Percentiles rank a stretch among this genome's conserved stretches.
phyloP scores from a whole-genome alignment of 768 basidiomycete genomes.

The Russula sp. region DNA sequence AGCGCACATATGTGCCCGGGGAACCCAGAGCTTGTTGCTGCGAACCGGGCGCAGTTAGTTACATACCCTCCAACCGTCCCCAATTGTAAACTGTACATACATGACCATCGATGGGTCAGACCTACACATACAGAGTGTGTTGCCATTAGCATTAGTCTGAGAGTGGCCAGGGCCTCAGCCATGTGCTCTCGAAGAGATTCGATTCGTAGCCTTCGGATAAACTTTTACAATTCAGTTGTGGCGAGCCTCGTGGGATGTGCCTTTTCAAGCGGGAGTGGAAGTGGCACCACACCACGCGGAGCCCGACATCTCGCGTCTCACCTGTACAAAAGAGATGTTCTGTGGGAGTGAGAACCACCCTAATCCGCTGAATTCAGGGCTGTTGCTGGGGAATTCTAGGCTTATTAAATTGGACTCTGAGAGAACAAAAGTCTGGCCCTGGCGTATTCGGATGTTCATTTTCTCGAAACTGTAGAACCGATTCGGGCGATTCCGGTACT shows the following conservation, averaged over 20 bases:
- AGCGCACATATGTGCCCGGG: background rate
- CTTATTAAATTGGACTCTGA: background rate
- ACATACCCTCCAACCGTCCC: background rate
- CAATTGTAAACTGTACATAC: background rate
- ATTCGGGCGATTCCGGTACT: too few relatives aligned
- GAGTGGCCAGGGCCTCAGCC: background rate
- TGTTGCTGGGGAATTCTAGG: background rate
- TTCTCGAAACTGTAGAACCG: background rate
- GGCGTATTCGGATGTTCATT: background rate
- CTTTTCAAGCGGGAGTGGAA: background rate
- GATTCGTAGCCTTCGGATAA: background rate
- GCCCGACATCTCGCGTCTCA: background rate
- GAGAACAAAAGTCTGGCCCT: background rate
- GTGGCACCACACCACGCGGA: constrained; percentile 2
- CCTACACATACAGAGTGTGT: background rate
- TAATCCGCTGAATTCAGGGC: background rate
- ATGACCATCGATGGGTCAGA: background rate
- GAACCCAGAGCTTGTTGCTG: background rate
- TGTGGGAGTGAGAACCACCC: background rate
- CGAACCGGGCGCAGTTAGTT: background rate
- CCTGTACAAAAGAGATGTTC: background rate
- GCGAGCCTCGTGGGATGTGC: constrained; percentile 6
- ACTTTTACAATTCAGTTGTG: background rate
- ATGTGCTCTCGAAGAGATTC: background rate
- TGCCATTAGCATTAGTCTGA: background rate